phyloP scores from a whole-genome alignment of 306 rosid genomes.

The Arachis stenosperma region DNA sequence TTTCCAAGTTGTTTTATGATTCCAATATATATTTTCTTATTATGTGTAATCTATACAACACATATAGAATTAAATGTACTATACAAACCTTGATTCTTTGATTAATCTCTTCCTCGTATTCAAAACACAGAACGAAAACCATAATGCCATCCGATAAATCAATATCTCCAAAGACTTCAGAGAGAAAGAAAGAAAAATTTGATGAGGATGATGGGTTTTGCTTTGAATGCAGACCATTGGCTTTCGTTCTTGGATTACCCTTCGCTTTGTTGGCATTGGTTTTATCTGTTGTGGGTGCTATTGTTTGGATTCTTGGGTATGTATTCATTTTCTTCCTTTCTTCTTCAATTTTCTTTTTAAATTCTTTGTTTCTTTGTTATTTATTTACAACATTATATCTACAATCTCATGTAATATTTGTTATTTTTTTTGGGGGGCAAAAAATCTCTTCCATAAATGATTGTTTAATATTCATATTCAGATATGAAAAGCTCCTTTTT shows the following conservation, averaged over 20 bases:
- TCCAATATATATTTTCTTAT: no score
- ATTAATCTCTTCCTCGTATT: no score
- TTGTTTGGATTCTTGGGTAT: slow-evolving; percentile 77
- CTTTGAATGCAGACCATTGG: slow-evolving; percentile 86
- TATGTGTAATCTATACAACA: no score
- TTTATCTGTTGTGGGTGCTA: slow-evolving; percentile 59
- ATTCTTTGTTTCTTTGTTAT: slow-evolving; percentile 46
- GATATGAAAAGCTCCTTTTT: not conserved
- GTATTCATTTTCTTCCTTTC: slow-evolving; percentile 13
- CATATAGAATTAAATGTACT: no score
- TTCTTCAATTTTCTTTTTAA: not conserved
- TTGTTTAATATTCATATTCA: not conserved
- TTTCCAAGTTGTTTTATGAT: no score
- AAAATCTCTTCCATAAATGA: not conserved
- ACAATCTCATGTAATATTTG: not conserved
- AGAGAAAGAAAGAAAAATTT: slow-evolving; percentile 33
- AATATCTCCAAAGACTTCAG: not conserved
- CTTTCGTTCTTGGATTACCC: slow-evolving; percentile 77
- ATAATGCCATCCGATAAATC: no score
- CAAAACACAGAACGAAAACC: no score
- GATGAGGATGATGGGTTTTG: slow-evolving; percentile 49
- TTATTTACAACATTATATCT: not conserved
- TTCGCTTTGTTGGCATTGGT: slow-evolving; percentile 65
- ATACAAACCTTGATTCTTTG: no score
- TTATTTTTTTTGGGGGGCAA: no score